phyloP scores from a whole-genome alignment of 1,139 yeast species.

The Nakaseomyces glabratus region DNA sequence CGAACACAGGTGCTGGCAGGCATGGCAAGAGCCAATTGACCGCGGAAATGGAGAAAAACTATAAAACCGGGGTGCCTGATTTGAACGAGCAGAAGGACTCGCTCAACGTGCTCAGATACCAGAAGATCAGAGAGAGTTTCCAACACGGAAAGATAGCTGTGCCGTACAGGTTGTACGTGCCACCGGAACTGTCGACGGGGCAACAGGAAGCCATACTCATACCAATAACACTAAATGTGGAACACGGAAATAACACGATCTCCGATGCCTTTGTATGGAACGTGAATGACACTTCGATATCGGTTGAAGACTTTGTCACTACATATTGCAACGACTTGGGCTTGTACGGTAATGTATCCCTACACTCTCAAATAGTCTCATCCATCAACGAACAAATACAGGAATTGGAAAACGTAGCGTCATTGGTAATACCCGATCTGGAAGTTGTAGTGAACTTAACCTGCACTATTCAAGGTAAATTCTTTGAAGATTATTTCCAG shows the following conservation, averaged over 20 bases:
- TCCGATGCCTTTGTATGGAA: constrained; percentile 90
- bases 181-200: constrained; percentile 13
- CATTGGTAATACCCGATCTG: constrained; percentile 47
- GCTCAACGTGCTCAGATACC: constrained; percentile 27
- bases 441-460: constrained; percentile 77
- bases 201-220: constrained; percentile 40
- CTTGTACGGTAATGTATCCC: constrained; percentile 45
- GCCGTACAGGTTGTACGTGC: constrained; percentile 25
- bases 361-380: constrained; percentile 57
- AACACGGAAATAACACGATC: constrained; percentile 54
- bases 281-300: constrained; percentile 60
- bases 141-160: constrained; percentile 28
- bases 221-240: constrained; percentile 73
- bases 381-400: constrained; percentile 74
- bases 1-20: constrained; percentile 9
- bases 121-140: constrained; percentile 30
- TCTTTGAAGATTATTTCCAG: constrained; percentile 88
- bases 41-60: constrained; percentile 12
- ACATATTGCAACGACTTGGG: constrained; percentile 78
- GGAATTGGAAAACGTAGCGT: constrained; percentile 58
- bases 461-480: constrained; percentile 71
- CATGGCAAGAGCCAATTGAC: constrained; percentile 1
- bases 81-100: constrained; percentile 26
- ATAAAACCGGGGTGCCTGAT: constrained; percentile 26
- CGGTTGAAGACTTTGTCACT: constrained; percentile 78